These are phyloP conservation scores for Sphaceloma murrayae DNA, from an alignment of 2,329 filamentous ascomycete genomes.

Conservation along the genomic window DNA sequence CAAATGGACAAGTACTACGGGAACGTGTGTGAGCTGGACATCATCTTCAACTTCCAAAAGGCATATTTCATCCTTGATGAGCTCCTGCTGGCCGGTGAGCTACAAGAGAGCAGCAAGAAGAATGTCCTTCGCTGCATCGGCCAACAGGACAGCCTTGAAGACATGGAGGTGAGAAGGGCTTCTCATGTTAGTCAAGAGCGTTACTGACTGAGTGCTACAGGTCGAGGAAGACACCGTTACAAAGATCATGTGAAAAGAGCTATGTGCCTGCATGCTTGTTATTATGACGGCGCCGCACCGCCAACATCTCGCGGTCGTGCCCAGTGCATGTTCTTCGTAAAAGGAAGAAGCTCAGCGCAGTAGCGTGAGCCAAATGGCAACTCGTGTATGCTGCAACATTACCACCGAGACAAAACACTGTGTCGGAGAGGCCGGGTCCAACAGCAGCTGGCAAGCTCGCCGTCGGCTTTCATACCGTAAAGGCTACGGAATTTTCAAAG, in stretches of 20 bases:
- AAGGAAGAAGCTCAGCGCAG: too few species aligned
- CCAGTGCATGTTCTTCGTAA: too few species aligned
- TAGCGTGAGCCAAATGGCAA: too few species aligned
- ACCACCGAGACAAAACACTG: too few species aligned
- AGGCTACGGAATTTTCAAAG: constrained; percentile 4
- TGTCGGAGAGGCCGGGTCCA: too few species aligned
- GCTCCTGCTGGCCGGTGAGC: constrained; percentile 84
- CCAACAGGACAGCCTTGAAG: constrained; percentile 93
- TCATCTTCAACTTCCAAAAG: constrained; percentile 99
- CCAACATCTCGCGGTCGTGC: too few species aligned
- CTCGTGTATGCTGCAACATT: too few species aligned
- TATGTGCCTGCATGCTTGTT: not conserved
- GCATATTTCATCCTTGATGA: constrained; percentile 99
- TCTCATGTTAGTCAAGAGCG: not conserved
- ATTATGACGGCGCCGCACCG: too few species aligned
- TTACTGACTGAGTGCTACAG: constrained; percentile 21
- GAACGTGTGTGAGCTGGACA: constrained; percentile 98
- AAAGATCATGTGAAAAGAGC: constrained; percentile 48
- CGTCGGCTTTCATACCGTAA: too few species aligned
- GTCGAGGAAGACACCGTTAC: constrained; percentile 35
- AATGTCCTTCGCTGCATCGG: constrained; percentile 93
- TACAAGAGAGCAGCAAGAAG: constrained; percentile 99
- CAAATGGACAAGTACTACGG: constrained; percentile 99
- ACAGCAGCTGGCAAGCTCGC: too few species aligned
- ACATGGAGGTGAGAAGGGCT: constrained; percentile 78